Base-by-base conservation (phyloP, 2,329 filamentous ascomycete genomes). In the Neurospora sp. region DNA sequence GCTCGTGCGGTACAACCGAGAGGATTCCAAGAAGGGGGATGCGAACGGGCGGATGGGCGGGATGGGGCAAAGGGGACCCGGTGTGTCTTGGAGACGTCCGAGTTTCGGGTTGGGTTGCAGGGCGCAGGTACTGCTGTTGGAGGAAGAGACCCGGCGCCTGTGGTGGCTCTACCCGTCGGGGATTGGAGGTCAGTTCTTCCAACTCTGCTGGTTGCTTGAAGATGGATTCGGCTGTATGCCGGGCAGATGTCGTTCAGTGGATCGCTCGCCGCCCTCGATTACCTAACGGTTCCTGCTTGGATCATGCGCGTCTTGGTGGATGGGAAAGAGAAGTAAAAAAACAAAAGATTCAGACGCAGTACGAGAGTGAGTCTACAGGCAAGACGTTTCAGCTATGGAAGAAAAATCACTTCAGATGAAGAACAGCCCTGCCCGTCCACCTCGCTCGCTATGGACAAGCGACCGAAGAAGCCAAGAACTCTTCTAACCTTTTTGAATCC, bases 391-490 rank as follows among this genome's bases (percentile, higher is more conserved):
- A 62, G 52, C 52, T 17, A 36, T 17, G 23, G 52, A 62, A 62
- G 15, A 62, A 36, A 33, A 62, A 33, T 33, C 23, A 62, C 23
- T 62, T 62, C 28, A 62, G 52, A 62, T 62, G 52, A 62, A 62
- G 52, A 62, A 36, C 10, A 28, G 52, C 23, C 52, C 52, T 62
- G 23, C 23, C 52, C 52, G 52, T 62, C 28, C 52, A 58, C 52
- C 52, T 28, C 28, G 33, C 52, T 62, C 23, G n/a, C 42, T 36
- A 68, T 70, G 69, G 69, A 43, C 66, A 68, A 52, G 46, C 68
- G 69, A 66, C 68, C 69, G 66, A 58, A 58, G 17, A 68, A 70
- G 69, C 69, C 66, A 67, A 71, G 46, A 70, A 39, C 43, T 69
- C 38, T 68, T 66, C 38, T 19, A n/a, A n/a, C 68, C 67, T 33